Conservation (phyloP, 129 eudicot genomes). For the Chrysanthemum makinoi region DNA sequence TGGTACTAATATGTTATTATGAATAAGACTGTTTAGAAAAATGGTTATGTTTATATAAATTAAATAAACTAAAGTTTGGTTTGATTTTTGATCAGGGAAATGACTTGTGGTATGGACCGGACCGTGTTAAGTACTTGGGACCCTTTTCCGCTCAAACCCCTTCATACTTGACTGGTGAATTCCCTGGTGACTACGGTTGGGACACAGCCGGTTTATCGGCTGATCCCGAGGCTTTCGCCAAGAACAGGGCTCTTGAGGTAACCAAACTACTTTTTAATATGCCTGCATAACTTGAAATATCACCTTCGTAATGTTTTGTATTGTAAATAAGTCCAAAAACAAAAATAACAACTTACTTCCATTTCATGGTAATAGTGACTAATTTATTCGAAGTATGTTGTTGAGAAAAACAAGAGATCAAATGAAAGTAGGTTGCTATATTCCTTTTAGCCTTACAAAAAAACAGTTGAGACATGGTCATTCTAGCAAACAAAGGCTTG, state of each 20-base stretch:
- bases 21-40: not conserved
- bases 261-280: not conserved
- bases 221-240: slow-evolving; percentile 87
- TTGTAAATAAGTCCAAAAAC: no score
- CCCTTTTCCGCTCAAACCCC: slow-evolving; percentile 90
- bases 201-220: slow-evolving; percentile 91
- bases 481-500: no score
- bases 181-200: slow-evolving; percentile 91
- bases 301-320: no score
- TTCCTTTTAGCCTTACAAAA: no score
- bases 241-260: slow-evolving; percentile 88
- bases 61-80: slow-evolving; percentile 11
- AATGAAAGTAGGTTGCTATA: no score
- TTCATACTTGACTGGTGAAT: slow-evolving; percentile 76
- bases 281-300: no score
- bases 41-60: not conserved
- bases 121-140: slow-evolving; percentile 86
- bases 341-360: no score
- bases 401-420: no score
- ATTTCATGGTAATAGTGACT: no score
- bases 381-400: no score
- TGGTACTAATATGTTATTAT: slow-evolving; percentile 32
- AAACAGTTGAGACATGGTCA: no score
- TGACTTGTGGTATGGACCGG: slow-evolving; percentile 88
- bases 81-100: slow-evolving; percentile 35